These are phyloP conservation scores for Fraxinus floribunda DNA, from an alignment of 305 asterid species.

Conservation along the genomic window DNA sequence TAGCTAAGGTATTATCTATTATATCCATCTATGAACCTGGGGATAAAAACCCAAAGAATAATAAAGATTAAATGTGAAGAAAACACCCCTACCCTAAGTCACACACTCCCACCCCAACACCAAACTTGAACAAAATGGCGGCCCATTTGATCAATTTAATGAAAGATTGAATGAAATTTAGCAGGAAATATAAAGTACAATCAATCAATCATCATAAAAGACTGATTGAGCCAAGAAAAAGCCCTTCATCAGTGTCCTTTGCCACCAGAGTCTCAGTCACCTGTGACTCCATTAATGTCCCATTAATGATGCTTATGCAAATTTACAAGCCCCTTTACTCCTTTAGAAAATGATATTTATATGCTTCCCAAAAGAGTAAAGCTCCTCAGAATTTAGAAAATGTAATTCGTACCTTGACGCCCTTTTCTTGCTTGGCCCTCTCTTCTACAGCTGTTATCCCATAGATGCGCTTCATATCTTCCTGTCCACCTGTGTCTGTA, in stretches of 20 bases:
- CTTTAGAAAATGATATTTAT: constrained; percentile 5
- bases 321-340: not conserved
- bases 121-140: constrained; percentile 51
- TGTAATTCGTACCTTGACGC: constrained; percentile 81
- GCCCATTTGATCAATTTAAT: constrained; percentile 62
- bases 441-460: constrained; percentile 99
- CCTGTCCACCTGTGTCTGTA: constrained; percentile 98
- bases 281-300: constrained; percentile 23
- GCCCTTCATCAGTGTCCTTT: not conserved
- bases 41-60: constrained; percentile 25
- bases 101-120: not conserved
- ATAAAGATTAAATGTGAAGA: not conserved
- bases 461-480: constrained; percentile 98
- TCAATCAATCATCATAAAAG: constrained; percentile 63
- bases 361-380: constrained; percentile 24
- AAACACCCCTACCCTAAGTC: constrained; percentile 1
- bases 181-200: constrained; percentile 42
- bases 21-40: constrained; percentile 15
- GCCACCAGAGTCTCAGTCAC: not conserved
- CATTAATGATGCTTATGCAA: constrained; percentile 30
- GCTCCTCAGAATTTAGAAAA: constrained; percentile 13
- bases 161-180: constrained; percentile 33
- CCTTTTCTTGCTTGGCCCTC: constrained; percentile 99
- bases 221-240: constrained; percentile 33
- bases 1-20: constrained; percentile 44